Conservation (phyloP, 202 grass and related monocot species). For the Schoenoplectus tabernaemontani region DNA sequence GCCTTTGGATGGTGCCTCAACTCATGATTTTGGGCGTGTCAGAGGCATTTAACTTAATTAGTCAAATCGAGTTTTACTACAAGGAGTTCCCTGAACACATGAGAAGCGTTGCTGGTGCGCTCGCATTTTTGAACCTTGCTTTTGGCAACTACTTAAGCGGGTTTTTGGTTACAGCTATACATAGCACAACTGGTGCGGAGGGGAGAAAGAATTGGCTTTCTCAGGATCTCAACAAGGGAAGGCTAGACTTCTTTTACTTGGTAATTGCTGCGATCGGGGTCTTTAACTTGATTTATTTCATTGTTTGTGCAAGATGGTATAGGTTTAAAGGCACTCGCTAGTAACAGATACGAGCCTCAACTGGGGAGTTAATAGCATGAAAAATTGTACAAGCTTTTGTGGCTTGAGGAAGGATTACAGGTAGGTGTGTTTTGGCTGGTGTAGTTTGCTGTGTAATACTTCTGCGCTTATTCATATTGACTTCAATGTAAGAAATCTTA, state of each 20-base stretch:
- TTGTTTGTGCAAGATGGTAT: constrained; percentile 85
- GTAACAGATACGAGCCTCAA: constrained; percentile 13
- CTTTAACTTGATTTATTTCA: constrained; percentile 76
- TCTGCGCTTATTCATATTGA: neutral
- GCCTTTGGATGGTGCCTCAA: constrained; percentile 91
- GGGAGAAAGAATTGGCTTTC: constrained; percentile 55
- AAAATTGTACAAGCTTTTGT: neutral
- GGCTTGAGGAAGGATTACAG: neutral
- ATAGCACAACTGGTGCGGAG: constrained; percentile 37
- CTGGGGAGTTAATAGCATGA: neutral
- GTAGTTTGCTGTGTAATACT: constrained; percentile 22
- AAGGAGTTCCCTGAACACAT: constrained; percentile 99
- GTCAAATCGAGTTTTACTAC: constrained; percentile 98
- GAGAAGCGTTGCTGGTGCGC: constrained; percentile 75
- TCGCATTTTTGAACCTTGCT: constrained; percentile 73
- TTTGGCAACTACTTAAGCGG: constrained; percentile 78
- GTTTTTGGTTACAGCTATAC: constrained; percentile 56
- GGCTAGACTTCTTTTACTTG: constrained; percentile 77
- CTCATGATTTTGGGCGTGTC: constrained; percentile 73
- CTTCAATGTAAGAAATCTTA: constrained; percentile 8
- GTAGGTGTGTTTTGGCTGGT: neutral
- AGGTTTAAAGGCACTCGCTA: constrained; percentile 73
- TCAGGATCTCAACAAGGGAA: constrained; percentile 77
- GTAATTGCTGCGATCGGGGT: constrained; percentile 61
- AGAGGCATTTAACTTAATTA: constrained; percentile 85